Percentiles rank a stretch among this genome's conserved stretches.
These are phyloP conservation scores for Suhomyces sp. DNA, from an alignment of 805 yeast genomes.

Conservation along the genomic window DNA sequence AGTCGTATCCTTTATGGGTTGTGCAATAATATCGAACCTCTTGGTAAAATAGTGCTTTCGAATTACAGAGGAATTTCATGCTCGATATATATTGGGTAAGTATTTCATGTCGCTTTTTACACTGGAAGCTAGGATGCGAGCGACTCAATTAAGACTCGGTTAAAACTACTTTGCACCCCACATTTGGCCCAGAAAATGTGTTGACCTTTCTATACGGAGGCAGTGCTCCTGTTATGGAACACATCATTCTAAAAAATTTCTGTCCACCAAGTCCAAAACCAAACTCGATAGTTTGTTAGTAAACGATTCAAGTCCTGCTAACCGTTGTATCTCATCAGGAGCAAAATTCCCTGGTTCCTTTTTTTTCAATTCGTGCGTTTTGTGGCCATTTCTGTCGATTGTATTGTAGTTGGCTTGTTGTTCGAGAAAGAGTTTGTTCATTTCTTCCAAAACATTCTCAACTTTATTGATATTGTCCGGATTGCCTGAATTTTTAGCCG, in stretches of 20 bases:
- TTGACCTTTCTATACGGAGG: neutral
- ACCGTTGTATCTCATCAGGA: neutral
- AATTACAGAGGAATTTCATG: neutral
- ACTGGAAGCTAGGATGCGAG: neutral
- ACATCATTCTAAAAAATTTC: neutral
- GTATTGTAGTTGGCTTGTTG: constrained; percentile 2
- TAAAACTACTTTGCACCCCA: neutral
- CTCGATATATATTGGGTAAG: neutral
- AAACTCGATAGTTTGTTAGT: constrained; percentile 8
- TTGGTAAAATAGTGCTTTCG: neutral
- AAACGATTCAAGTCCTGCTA: constrained; percentile 1
- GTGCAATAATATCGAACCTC: neutral
- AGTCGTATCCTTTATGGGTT: neutral
- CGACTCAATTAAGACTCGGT: neutral
- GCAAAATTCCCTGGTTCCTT: neutral
- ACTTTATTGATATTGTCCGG: constrained; percentile 23
- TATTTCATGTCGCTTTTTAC: neutral
- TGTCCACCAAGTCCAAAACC: constrained; percentile 7
- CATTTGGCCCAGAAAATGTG: neutral
- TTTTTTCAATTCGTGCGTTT: neutral
- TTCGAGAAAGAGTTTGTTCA: constrained; percentile 19
- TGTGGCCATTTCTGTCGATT: neutral
- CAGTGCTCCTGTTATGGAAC: too few species aligned
- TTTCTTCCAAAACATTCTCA: constrained; percentile 27
- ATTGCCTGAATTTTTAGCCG: constrained; percentile 32